Conservation (phyloP, 2,329 filamentous ascomycete species). For the Anisogramma anomala region DNA sequence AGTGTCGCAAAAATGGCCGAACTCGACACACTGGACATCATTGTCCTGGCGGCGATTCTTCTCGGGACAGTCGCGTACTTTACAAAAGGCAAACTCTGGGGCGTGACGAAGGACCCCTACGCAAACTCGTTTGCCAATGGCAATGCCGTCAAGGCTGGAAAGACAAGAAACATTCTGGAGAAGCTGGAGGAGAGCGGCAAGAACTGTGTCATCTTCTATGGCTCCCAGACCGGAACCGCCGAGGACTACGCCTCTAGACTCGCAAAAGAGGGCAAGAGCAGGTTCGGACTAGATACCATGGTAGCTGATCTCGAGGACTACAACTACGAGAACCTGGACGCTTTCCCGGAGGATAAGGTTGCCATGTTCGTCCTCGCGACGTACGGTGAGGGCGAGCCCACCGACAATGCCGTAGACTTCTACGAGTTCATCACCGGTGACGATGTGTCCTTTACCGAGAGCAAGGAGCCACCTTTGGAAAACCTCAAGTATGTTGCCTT, state of each 20-base stretch:
- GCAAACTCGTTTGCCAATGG: conserved; percentile 60
- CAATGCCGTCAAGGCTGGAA: conserved; percentile 62
- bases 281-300: conserved; percentile 96
- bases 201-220: conserved; percentile 97
- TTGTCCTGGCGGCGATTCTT: conserved; percentile 78
- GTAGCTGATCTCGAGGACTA: conserved; percentile 96
- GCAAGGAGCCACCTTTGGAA: conserved; percentile 58
- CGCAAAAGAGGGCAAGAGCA: conserved; percentile 92
- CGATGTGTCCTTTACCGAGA: conserved; percentile 68
- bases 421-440: conserved; percentile 89
- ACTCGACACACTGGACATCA: conserved; percentile 87
- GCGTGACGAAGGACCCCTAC: conserved; percentile 77
- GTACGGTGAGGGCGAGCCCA: conserved; percentile 96
- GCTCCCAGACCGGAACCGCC: conserved; percentile 94
- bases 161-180: conserved; percentile 85
- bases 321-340: conserved; percentile 88
- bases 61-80: conserved; percentile 89
- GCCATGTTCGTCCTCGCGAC: conserved; percentile 94
- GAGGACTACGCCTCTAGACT: conserved; percentile 96
- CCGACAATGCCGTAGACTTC: conserved; percentile 97
- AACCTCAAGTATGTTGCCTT: conserved; percentile 92
- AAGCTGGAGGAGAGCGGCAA: conserved; percentile 93
- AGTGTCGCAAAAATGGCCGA: conserved; percentile 61
- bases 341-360: conserved; percentile 78
- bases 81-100: conserved; percentile 95